These are phyloP conservation scores for Gymnopus androsaceus DNA, from an alignment of 1,284 basidiomycete genomes.

Conservation along the genomic window DNA sequence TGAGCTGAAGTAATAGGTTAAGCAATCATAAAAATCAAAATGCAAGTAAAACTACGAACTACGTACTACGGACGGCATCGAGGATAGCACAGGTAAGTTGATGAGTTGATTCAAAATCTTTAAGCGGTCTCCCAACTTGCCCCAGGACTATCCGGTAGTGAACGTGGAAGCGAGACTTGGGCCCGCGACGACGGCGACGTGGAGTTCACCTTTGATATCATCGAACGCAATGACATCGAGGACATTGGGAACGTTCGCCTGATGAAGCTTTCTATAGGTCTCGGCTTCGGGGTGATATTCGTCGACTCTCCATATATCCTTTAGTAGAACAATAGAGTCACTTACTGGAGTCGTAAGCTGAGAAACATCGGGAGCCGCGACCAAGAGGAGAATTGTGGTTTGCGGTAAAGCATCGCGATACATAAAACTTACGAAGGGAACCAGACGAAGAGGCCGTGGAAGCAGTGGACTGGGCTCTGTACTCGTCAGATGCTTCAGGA, in stretches of 20 bases:
- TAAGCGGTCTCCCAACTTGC: slow-evolving; percentile 10
- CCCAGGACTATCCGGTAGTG: slow-evolving; percentile 15
- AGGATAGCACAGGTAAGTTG: slow-evolving; percentile 6
- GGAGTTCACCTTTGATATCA: slow-evolving; percentile 8
- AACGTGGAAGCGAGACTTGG: background rate
- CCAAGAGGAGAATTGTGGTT: slow-evolving; percentile 1
- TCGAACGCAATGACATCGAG: slow-evolving; percentile 13
- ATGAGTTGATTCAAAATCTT: background rate
- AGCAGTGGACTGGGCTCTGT: background rate
- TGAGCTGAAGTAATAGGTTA: slow-evolving; percentile 4
- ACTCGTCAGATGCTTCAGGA: background rate
- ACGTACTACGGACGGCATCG: slow-evolving; percentile 15
- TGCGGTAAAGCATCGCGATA: background rate
- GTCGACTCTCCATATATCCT: slow-evolving; percentile 24
- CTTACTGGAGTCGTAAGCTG: background rate
- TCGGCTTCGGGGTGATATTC: slow-evolving; percentile 22
- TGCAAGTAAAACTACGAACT: background rate
- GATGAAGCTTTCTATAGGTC: slow-evolving; percentile 22
- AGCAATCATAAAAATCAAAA: background rate
- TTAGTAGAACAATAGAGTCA: background rate
- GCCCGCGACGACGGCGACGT: background rate
- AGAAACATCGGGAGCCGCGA: slow-evolving; percentile 1
- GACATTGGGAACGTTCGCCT: slow-evolving; percentile 18
- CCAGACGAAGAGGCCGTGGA: background rate
- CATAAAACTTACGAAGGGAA: background rate